A percentile compares a stretch with the other conserved stretches of the same genome.
These are phyloP conservation scores for Larix kaempferi DNA, from an alignment of 75 land plant species.

Conservation along the genomic window DNA sequence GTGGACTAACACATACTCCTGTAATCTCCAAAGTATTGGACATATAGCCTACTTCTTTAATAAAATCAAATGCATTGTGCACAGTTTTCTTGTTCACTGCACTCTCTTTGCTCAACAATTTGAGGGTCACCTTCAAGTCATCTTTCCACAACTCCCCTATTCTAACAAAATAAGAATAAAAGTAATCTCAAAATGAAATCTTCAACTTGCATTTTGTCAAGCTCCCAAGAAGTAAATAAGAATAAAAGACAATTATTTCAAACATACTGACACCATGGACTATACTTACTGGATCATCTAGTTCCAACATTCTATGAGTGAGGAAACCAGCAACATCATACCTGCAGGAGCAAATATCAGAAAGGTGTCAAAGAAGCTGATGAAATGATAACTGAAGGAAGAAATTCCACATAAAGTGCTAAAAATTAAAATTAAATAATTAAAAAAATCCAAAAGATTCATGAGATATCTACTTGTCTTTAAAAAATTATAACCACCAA, in stretches of 20 bases:
- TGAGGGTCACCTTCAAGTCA: not conserved
- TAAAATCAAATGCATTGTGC: no score
- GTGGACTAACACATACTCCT: no score
- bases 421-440: not conserved
- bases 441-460: not conserved
- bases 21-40: no score
- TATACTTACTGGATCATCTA: slow-evolving; percentile 24
- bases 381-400: not conserved
- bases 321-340: slow-evolving; percentile 35
- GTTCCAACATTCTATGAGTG: slow-evolving; percentile 13
- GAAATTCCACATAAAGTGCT: not conserved
- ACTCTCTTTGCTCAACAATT: no score
- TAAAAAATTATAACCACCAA: not conserved
- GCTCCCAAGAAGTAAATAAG: not conserved
- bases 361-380: not conserved
- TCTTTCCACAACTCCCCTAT: not conserved
- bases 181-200: not conserved
- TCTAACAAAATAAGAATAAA: not conserved
- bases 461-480: not conserved
- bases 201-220: not conserved
- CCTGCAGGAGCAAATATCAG: slow-evolving; percentile 15
- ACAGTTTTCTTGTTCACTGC: no score
- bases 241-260: not conserved
- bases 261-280: not conserved
- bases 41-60: no score